Conservation (phyloP, 2,329 filamentous ascomycete species). For the Coniella lustricola region DNA sequence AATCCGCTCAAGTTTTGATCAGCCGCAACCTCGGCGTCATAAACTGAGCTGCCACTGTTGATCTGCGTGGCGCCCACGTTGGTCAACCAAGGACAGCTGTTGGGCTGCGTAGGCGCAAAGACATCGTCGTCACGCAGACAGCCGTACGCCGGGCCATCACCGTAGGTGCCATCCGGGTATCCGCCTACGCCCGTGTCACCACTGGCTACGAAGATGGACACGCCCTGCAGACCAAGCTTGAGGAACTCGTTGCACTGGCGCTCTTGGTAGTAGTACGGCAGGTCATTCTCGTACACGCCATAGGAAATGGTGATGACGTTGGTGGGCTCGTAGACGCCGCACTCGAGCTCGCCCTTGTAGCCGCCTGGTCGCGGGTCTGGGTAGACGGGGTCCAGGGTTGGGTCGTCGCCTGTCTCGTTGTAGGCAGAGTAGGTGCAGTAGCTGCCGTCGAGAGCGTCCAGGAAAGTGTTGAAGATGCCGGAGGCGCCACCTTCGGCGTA, state of each 20-base stretch:
- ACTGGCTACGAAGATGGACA: conserved; percentile 40
- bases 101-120: conserved; percentile 42
- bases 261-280: conserved; percentile 47
- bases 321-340: conserved; percentile 37
- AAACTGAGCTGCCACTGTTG: conserved; percentile 16
- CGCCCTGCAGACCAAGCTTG: conserved; percentile 44
- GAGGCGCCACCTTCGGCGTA: conserved; percentile 23
- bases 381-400: conserved; percentile 39
- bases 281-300: conserved; percentile 44
- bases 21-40: conserved; percentile 16
- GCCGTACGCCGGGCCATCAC: conserved; percentile 30
- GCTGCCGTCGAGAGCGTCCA: conserved; percentile 42
- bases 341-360: conserved; percentile 37
- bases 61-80: conserved; percentile 33
- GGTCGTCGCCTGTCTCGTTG: conserved; percentile 38
- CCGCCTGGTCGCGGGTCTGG: conserved; percentile 37
- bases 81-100: conserved; percentile 36
- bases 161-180: conserved; percentile 11
- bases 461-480: conserved; percentile 28
- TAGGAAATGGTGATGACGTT: conserved; percentile 53
- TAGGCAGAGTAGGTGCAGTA: conserved; percentile 43
- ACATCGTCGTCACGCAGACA: conserved; percentile 27
- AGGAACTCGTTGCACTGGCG: conserved; percentile 44
- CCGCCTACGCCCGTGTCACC: conserved; percentile 40
- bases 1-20: conserved; percentile 15